A percentile compares a stretch with the other conserved stretches of the same genome.
Evolutionary conservation across 345 rosid species (phyloP).

Genomic region (Euphorbia lathyris): DNA sequence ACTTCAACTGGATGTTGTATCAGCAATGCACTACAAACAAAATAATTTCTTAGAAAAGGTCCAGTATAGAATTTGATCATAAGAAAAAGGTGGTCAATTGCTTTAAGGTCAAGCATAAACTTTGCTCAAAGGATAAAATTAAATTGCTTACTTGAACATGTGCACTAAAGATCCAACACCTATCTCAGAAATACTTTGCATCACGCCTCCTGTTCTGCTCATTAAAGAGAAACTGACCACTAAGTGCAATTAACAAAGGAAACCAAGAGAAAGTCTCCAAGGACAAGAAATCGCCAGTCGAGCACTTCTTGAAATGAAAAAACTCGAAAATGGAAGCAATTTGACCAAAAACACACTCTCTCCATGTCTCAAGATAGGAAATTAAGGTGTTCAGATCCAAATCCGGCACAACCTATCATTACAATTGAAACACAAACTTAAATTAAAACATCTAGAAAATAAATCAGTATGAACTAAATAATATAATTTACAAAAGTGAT

Average conservation of each 20-base stretch:
- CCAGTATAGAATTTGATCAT: background rate
- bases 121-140: background rate
- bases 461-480: background rate
- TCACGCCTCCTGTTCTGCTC: slow-evolving; percentile 49
- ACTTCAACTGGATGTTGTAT: slow-evolving; percentile 31
- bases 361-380: slow-evolving; percentile 63
- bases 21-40: slow-evolving; percentile 33
- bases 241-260: slow-evolving; percentile 91
- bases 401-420: slow-evolving; percentile 43
- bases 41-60: slow-evolving; percentile 19
- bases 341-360: slow-evolving; percentile 53
- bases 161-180: slow-evolving; percentile 53
- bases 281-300: slow-evolving; percentile 74
- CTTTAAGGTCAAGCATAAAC: slow-evolving; percentile 13
- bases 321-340: slow-evolving; percentile 52
- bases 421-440: slow-evolving; percentile 10
- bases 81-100: background rate
- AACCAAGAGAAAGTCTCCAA: slow-evolving; percentile 67
- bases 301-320: slow-evolving; percentile 82
- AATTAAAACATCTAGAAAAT: background rate
- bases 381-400: slow-evolving; percentile 42
- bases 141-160: slow-evolving; percentile 36
- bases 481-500: background rate
- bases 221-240: slow-evolving; percentile 38
- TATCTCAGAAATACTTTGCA: slow-evolving; percentile 54